Evolutionary conservation across 2,329 filamentous ascomycete species (phyloP).

Genomic region (Graphiopsis chlorocephala): DNA sequence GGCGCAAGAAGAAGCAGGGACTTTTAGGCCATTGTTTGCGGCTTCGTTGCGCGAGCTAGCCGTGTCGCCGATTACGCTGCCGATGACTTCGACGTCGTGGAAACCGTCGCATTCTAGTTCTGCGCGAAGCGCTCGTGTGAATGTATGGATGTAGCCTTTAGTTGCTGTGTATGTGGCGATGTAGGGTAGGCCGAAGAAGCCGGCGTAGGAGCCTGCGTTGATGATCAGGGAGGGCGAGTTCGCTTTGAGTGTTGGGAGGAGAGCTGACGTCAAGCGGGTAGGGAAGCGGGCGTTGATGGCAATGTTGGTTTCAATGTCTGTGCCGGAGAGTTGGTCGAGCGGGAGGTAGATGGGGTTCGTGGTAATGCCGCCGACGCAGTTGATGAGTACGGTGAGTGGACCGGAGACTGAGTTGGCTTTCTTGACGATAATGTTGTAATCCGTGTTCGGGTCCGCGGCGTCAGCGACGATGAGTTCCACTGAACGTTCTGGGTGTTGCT

Average conservation of each 20-base stretch:
- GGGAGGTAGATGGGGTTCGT: constrained; percentile 34
- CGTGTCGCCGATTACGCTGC: constrained; percentile 22
- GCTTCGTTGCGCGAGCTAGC: constrained; percentile 13
- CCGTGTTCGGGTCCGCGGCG: constrained; percentile 33
- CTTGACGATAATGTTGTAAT: constrained; percentile 19
- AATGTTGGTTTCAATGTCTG: constrained; percentile 44
- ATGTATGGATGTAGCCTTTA: constrained; percentile 47
- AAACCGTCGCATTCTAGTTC: constrained; percentile 43
- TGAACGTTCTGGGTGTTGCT: constrained; percentile 39
- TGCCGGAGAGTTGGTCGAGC: constrained; percentile 37
- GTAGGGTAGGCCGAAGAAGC: constrained; percentile 46
- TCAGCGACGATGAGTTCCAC: constrained; percentile 48
- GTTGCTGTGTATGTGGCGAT: constrained; percentile 45
- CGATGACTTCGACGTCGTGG: constrained; percentile 36
- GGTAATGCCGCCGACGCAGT: constrained; percentile 53
- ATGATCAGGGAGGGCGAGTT: constrained; percentile 48
- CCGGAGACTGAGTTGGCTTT: constrained; percentile 32
- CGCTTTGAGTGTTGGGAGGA: constrained; percentile 46
- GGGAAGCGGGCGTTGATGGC: constrained; percentile 52
- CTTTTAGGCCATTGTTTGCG: constrained; percentile 17
- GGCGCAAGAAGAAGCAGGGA: constrained; percentile 17
- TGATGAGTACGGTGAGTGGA: constrained; percentile 54
- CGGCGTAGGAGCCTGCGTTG: constrained; percentile 50
- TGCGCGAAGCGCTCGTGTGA: constrained; percentile 40
- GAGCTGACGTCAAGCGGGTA: constrained; percentile 45